Evolutionary conservation across 768 basidiomycete species (phyloP), one percentile per base, ranked within the genome.

Genomic region (Rhodosporidiobolus odoratus): DNA sequence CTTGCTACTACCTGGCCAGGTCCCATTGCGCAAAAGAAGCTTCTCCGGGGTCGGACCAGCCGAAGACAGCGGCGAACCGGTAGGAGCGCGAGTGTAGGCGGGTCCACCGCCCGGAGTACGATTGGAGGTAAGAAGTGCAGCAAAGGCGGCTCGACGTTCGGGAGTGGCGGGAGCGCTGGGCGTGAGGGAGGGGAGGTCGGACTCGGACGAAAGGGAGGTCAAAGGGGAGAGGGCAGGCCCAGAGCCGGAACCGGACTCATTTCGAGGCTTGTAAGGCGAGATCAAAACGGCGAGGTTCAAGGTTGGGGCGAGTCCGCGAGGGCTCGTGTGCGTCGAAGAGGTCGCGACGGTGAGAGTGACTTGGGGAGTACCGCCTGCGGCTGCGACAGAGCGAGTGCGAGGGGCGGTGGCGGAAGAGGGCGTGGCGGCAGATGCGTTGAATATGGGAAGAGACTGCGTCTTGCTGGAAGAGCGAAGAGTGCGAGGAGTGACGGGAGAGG

Each of bases 11-110:
- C 35, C 30, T 6, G 30, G 25, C 62, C 27, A 34, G 2, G 38
- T 38, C 21, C 48, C 1, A 21, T 19, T 25, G 1, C 19, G 43
- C 7, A 47, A 37, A 17, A 40, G 56, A 9, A 21, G 37, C 35
- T 56, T 59, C 17, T 53, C n/a, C 21, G 69, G 69, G 4, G 63
- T 60, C n/a, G 69, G 69, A 8, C 32, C 69, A 21, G 59, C 50
- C 0, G 53, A 45, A 34, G 45, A 52, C 16, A 70, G 50, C 0
- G 69, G 69, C 52, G 62, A 65, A 21, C 69, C 69, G 34, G 40
- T 38, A n/a, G 63, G 63, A 25, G 54, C 58, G 32, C 63, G 63
- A 4, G 40, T 7, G 63, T 56, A 65, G 25, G 35, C 9, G 0
- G 68, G 53, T 9, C 62, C 62, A 9, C 50, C 34, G 23, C 30